These are phyloP conservation scores for Drechslera avenae DNA, from an alignment of 2,329 filamentous ascomycete genomes.

Conservation along the genomic window DNA sequence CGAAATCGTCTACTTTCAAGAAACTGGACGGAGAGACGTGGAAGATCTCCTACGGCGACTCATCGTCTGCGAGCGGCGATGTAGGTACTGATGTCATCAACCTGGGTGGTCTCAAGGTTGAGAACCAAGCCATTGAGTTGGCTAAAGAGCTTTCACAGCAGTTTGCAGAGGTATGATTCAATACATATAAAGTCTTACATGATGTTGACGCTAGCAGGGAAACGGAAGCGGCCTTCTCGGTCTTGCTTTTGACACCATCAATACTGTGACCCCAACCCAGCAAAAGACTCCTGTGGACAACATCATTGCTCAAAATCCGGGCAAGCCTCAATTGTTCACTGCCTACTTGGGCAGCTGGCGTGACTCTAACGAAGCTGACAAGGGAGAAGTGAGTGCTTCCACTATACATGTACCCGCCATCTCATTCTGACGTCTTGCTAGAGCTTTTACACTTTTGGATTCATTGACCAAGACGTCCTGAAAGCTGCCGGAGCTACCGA, in stretches of 20 bases:
- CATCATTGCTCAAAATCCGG: slow-evolving; percentile 39
- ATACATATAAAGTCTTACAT: too few relatives aligned
- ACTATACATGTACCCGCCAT: neutral
- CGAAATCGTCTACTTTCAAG: slow-evolving; percentile 40
- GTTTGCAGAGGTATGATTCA: slow-evolving; percentile 50
- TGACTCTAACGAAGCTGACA: slow-evolving; percentile 23
- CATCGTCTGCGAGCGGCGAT: slow-evolving; percentile 63
- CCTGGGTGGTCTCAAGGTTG: slow-evolving; percentile 63
- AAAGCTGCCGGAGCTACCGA: slow-evolving; percentile 58
- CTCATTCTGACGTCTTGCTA: neutral
- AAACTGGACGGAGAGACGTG: slow-evolving; percentile 58
- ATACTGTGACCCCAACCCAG: slow-evolving; percentile 57
- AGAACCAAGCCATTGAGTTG: slow-evolving; percentile 66
- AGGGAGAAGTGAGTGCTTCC: slow-evolving; percentile 13
- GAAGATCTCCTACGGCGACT: slow-evolving; percentile 68
- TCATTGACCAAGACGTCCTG: slow-evolving; percentile 54
- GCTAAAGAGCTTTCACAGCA: slow-evolving; percentile 61
- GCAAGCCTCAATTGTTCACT: slow-evolving; percentile 22
- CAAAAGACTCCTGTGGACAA: slow-evolving; percentile 64
- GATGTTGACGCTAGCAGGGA: slow-evolving; percentile 15
- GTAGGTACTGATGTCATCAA: slow-evolving; percentile 68
- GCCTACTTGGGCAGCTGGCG: slow-evolving; percentile 27
- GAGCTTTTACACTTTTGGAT: slow-evolving; percentile 54
- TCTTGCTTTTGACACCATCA: slow-evolving; percentile 63
- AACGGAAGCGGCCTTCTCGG: slow-evolving; percentile 64